Evolutionary conservation across 2,329 filamentous ascomycete species (phyloP), one percentile per base, ranked within the genome.

Genomic region (Penicillium sp.): DNA sequence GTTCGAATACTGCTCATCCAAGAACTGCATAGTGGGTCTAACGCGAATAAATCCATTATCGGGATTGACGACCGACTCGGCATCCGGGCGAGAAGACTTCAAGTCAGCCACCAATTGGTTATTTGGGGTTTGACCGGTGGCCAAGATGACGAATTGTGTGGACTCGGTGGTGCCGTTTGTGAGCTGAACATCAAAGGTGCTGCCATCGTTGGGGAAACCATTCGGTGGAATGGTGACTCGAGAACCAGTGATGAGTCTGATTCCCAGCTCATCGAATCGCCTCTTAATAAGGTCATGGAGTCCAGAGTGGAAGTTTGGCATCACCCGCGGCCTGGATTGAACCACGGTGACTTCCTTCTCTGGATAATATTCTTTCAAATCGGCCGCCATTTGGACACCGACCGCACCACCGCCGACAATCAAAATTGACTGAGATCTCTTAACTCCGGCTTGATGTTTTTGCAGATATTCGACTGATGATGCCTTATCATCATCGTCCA

Each of bases 321-420:
- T 68, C 17, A 69, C 51, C 48, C 63, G 62, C 0, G 62, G 55
- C 7, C 76, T 63, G 2, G 75, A 77, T 53, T 77, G 75, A 3
- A 78, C 63, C 8, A 78, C 58, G 0, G 69, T 72, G 4, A 78
- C 68, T 3, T 67, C 61, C 51, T 77, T 78, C 4, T 70, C 65
- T 0, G 73, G 74, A 50, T 73, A 76, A 10, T 68, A 63, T 40
- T 72, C 70, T 54, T 74, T 77, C 47, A 76, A 64, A 51, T 78
- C 76, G 0, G 72, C 69, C 0, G 75, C 75, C 61, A 77, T 70
- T 57, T 78, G 72, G 3, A 77, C 71, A 0, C 75, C 75, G 0
- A 77, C 75, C 2, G 75, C 75, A 1, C 75, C 75, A 3, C 73
- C 74, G 2, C 75, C 75, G 3, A 68, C 66, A n/a, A 72, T 64